Base-by-base conservation (phyloP, 768 basidiomycete species). In the Lentinula sp. region DNA sequence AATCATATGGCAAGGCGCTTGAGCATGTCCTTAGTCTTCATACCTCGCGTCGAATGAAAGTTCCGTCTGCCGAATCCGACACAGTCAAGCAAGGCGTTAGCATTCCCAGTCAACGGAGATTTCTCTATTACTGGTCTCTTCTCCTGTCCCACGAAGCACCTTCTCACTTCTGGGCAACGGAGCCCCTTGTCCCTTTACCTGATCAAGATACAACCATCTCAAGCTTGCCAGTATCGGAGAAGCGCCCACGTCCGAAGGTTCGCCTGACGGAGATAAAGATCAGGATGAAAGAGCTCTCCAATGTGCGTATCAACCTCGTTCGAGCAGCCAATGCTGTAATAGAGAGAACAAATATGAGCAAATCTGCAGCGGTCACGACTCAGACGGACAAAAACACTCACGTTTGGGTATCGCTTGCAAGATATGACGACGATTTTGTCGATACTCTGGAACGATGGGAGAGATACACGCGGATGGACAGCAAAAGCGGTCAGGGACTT, bases 51-150 rank as follows among this genome's bases (percentile, higher is more conserved):
- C 80, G 87, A 15, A 92, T 91, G 88, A 89, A 85, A 62, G 64
- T 63, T 54, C 67, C 71, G 49, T 73, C 71, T 21, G 60, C 69
- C 6, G 63, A 66, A 42, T 67, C 65, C 45, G 70, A 71, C 65
- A 76, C 73, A 61, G 59, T 63, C 63, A 78, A 75, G 68, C 85
- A 81, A 64, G 88, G 88, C 10, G 87, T 92, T 46, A 89, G 86
- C 63, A 93, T 93, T 64, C 88, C 91, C 0, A 89, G 87, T 61
- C 92, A 93, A 70, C 80, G 85, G 2, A 84, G 92, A 18, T 93
- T 86, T 78, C 74, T 95, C 4, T 80, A 83, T 64, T 94, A 93
- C 68, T 94, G 88, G 88, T 83, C 85, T 0, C 76, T 85, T 10
- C 68, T 87, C n/a, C 76, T 89, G 15, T 75, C 81, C 3, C 75